Percentiles rank a stretch among this genome's conserved stretches.
These are phyloP conservation scores for Suillus subalutaceus DNA, from an alignment of 768 basidiomycete species.

Conservation along the genomic window DNA sequence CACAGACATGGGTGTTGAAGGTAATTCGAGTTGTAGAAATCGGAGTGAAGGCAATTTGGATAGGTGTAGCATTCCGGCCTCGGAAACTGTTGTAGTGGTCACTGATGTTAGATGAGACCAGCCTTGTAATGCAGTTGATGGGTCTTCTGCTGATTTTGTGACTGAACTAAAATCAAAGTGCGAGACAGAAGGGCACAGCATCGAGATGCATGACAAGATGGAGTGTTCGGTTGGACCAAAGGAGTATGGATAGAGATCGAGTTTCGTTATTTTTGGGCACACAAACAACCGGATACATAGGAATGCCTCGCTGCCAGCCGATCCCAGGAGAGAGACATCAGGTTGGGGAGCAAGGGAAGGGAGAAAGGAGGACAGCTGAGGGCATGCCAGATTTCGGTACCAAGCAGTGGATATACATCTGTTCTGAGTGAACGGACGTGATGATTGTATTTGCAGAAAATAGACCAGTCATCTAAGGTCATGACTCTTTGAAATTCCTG, in stretches of 20 bases:
- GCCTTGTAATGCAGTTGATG: neutral
- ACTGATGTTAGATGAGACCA: conserved; percentile 1
- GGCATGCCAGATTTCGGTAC: neutral
- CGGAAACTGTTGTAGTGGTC: neutral
- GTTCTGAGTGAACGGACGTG: conserved; percentile 19
- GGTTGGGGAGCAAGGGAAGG: conserved; percentile 1
- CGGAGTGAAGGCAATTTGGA: neutral
- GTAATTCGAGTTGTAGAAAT: neutral
- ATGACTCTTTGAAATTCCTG: neutral
- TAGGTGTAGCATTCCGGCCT: neutral
- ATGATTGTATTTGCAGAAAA: conserved; percentile 31
- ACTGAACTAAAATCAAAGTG: neutral
- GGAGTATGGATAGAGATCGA: neutral
- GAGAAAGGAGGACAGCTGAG: neutral
- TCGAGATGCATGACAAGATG: neutral
- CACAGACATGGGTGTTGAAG: neutral
- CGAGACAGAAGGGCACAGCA: neutral
- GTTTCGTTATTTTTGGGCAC: neutral
- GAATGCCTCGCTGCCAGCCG: neutral
- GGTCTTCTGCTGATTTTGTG: neutral
- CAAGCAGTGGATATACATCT: neutral
- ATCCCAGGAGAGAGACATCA: neutral
- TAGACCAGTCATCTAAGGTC: conserved; percentile 25
- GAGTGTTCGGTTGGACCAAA: neutral
- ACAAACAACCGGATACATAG: neutral